Base-by-base conservation (phyloP, 176 grass and related monocot species). In the Stipa capillata region DNA sequence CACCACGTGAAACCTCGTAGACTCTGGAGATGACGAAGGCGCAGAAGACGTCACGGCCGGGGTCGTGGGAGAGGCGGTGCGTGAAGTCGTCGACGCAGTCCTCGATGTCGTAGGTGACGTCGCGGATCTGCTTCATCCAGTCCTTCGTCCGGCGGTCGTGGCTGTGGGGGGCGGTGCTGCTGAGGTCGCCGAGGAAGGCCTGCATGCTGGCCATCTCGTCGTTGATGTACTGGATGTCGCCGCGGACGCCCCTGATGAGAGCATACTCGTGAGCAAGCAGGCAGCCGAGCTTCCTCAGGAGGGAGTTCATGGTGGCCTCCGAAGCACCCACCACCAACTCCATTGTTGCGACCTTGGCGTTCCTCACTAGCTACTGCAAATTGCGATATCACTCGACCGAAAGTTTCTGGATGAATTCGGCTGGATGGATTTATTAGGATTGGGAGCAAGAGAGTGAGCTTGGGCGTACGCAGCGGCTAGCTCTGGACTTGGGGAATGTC, bases 181-280 rank as follows among this genome's bases (percentile, higher is more conserved):
- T 43, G 55, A 77, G 24, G 39, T 77, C 42, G 28, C 10, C 39
- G 0, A 78, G 74, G 28, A 78, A 78, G 41, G 74, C 74, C 42
- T 78, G 76, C 76, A 79, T 65, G 11, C 43, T 79, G 12, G 76
- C 29, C 18, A 79, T 61, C 14, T 79, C 76, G 0, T 79, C 76
- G 37, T 29, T 77, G 23, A 77, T 77, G 55, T 77, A 77, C 73
- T 77, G 73, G 27, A 77, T 6, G 14, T 77, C 73, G 8, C 53
- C 73, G 0, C 39, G 73, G 15, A 77, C 73, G 27, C 8, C 43
- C 6, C 69, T 7, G 45, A 72, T 51, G 0, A 72, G 69, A 11
- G 69, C 15, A 9, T 72, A 72, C 44, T 72, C 69, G 13, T 51
- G 45, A 17, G 69, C 69, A 3, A 74, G 72, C 32, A 74, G 72